Evolutionary conservation across 2,329 filamentous ascomycete genomes (phyloP), one percentile per base, ranked within the genome.

Genomic region (Simplicillium aogashimaense): DNA sequence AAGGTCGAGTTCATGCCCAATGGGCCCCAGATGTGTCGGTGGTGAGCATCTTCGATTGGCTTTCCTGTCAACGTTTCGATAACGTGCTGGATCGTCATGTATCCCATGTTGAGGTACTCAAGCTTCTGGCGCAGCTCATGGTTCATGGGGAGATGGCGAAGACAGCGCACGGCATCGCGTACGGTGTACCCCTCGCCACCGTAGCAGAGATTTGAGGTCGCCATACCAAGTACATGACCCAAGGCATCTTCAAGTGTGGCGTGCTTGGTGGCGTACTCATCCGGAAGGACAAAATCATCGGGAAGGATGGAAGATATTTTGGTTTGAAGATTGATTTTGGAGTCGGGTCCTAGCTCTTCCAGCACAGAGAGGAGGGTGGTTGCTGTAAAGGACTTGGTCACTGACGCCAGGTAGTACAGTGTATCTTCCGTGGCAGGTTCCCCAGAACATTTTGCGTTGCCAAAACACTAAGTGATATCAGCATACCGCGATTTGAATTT

Each of bases 341-440:
- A 25, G 20, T 25, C 20, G 20, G 20, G 20, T 25, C 20, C 20
- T 9, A 66, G 56, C 15, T 64, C 60, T 2, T 74, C 55, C 5
- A 74, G 56, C 2, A 70, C 48, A 1, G 67, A 64, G 7, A 74
- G 49, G 10, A 76, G 51, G 0, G 60, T 59, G 2, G 67, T 67
- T 6, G 69, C 64, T 1, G 66, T 71, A 42, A 71, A 62, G 6
- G 68, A 65, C 50, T 76, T 76, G 18, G 69, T 72, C 4, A 62
- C 70, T 43, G 67, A 72, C 6, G 65, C 73, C 9, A 61, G 59
- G 43, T 66, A 69, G 53, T 71, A 74, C 2, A 76, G 55, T 0
- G 69, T 73, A 29, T 64, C 54, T 45, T 4, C 58, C 59, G 39
- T 58, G 46, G 31, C 63, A 64, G 41, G 63, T 62, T 4, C 60